Base-by-base conservation (phyloP, 192 early-diverging fungal species). In the Linnemannia exigua region DNA sequence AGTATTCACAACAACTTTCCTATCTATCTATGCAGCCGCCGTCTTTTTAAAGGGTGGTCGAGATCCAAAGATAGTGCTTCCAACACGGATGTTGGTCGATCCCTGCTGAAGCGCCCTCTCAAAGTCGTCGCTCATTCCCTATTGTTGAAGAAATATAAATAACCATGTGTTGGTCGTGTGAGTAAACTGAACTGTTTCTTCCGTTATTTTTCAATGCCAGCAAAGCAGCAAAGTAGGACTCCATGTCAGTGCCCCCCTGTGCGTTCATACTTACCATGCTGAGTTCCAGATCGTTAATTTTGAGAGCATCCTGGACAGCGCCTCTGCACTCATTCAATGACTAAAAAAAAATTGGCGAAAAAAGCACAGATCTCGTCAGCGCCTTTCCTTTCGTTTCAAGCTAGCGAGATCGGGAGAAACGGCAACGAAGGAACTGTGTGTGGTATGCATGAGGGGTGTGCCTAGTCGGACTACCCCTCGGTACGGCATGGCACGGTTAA, bases 41-140 rank as follows among this genome's bases (percentile, higher is more conserved):
- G 82, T 19, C 77, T 85, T 83, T 31, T 31, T 79, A 67, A 74
- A 83, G 5, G 79, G 73, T 28, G 88, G 87, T 61, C 95, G 90
- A 11, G 88, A 79, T 35, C 98, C 98, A 92, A 99, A 99, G 68
- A 99, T 96, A 25, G 90, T 94, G 74, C 93, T 95, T 14, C 98
- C 98, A 14, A 99, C 95, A n/a, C 98, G 94, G 38, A 99, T 94
- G 79, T 95, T 98, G 46, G 97, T 97, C 8, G 96, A 92, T 46
- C 98, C 98, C 41, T 94, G 90, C 44, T 91, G 87, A 68, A 99
- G 90, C 8, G 98, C 98, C 47, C 92, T 88, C 71, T 93, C 92
- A 92, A 94, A 99, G 88, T 99, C 98, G 81, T 93, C 95, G 33
- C 97, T 99, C 98, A 99, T 99, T 48, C 98, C 98, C 97, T 81